Evolutionary conservation across 192 early-diverging fungal genomes (phyloP), one percentile per base, ranked within the genome.

Genomic region (Backusella luteola): DNA sequence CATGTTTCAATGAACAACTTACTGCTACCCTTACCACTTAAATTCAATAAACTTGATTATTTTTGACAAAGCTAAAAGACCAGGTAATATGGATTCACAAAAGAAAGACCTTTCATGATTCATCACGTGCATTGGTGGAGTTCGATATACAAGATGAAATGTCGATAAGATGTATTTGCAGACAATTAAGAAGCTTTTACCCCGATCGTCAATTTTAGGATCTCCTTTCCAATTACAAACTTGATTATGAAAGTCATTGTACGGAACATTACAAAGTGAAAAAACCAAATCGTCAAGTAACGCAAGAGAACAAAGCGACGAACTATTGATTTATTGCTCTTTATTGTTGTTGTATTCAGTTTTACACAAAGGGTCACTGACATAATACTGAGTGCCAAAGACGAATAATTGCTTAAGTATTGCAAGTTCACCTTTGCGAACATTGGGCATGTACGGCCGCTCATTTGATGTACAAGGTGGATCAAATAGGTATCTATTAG

Each of bases 341-440:
- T 67, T 67, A 67, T 67, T 67, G 66, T 67, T 67, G 66, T 67
- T 69, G 67, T 69, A 69, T 69, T 69, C 38, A 69, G 34, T 41
- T 69, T 41, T 69, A 69, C 67, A 69, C 6, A 69, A 69, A 41
- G 67, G 67, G 67, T 69, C 39, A 69, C 67, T 38, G 17, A 69
- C n/a, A 69, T 39, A 69, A 69, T 69, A 69, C 9, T 69, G 67
- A 41, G 67, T 69, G 67, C 36, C 67, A 69, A 69, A 69, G 67
- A 69, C 36, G 38, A 41, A 69, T 69, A 38, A 36, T 36, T 67
- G 66, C 35, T 67, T 34, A 67, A 67, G 66, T 67, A 21, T 41
- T 69, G 42, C 67, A 42, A 69, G 67, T 69, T 69, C 38, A 41
- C 67, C 36, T 69, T 69, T 69, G 36, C 67, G 38, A 41, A 69